Base-by-base conservation (phyloP, 345 rosid species). In the Aquilaria malaccensis region DNA sequence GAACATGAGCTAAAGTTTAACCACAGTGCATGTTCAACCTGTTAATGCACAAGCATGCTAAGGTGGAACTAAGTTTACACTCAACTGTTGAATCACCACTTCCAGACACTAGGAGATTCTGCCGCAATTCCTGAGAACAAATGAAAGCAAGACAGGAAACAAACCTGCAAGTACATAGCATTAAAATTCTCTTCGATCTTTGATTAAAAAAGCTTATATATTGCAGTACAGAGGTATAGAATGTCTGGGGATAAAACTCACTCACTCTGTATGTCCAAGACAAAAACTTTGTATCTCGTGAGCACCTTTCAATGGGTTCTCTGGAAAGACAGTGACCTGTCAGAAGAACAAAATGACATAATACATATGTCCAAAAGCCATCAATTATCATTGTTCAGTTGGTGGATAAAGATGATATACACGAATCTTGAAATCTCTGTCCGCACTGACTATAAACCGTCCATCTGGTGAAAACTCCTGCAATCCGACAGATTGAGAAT, bases 261-360 rank as follows among this genome's bases (percentile, higher is more conserved):
- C 97, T 93, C 78, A 85, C 98, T 89, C 94, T 11, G 96, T 77
- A 81, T 94, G 99, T 46, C 91, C 99, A 57, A 94, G 95, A 79
- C 99, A 90, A 71, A 90, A 88, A 66, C 95, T 84, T 62, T 94
- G 95, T 65, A 94, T 91, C 72, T 86, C 94, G 69, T 94, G 97
- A 73, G 97, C 96, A 67, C 96, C 96, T 57, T 82, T 82, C 59
- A 83, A 63, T 68, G 99, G 95, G 59, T 76, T 83, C 74, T 85
- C 75, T 47, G 99, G 97, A 41, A 91, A 80, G 41, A 85, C 80
- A 61, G 93, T 78, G 55, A 91, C 95, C 99, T 91, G 76, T 58
- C 56, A 57, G 29, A 73, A 46, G 58, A 65, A 32, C 49, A 67
- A 67, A 50, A 56, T 50, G 31, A 60, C 46, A 60, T 60, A 52